Evolutionary conservation across 116 monocot species (phyloP).

Genomic region (Iris pallida): DNA sequence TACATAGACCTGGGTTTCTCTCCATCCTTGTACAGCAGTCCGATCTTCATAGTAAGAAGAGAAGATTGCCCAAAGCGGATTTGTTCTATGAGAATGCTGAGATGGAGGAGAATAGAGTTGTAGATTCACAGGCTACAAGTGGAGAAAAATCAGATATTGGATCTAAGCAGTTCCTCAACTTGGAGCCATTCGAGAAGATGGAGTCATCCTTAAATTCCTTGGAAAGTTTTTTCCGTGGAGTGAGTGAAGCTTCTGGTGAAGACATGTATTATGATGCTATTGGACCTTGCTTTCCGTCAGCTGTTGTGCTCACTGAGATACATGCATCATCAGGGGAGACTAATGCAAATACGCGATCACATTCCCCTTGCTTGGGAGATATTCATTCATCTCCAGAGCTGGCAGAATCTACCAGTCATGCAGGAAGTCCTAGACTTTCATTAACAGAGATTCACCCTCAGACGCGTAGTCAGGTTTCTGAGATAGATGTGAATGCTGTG

Average conservation of each 20-base stretch:
- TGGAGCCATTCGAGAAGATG: slow-evolving; percentile 76
- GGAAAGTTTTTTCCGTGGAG: slow-evolving; percentile 61
- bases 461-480: slow-evolving; percentile 29
- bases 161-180: slow-evolving; percentile 23
- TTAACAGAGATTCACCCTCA: slow-evolving; percentile 18
- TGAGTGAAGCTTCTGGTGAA: slow-evolving; percentile 54
- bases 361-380: slow-evolving; percentile 29
- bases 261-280: slow-evolving; percentile 37
- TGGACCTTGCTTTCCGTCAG: slow-evolving; percentile 26
- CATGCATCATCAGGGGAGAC: slow-evolving; percentile 49
- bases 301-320: slow-evolving; percentile 49
- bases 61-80: slow-evolving; percentile 45
- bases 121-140: slow-evolving; percentile 5
- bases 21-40: slow-evolving; percentile 37
- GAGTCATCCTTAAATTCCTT: slow-evolving; percentile 78
- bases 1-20: slow-evolving; percentile 52
- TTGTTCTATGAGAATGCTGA: slow-evolving; percentile 26
- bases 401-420: slow-evolving; percentile 38
- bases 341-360: slow-evolving; percentile 30
- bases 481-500: slow-evolving; percentile 80
- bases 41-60: slow-evolving; percentile 62
- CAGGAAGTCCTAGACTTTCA: slow-evolving; percentile 36
- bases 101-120: slow-evolving; percentile 27
- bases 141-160: slow-evolving; percentile 15
- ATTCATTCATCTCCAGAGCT: slow-evolving; percentile 35